A percentile compares a stretch with the other conserved stretches of the same genome.
Conservation (phyloP, 2,329 filamentous ascomycete genomes). For the Fusarium nisikadoi region DNA sequence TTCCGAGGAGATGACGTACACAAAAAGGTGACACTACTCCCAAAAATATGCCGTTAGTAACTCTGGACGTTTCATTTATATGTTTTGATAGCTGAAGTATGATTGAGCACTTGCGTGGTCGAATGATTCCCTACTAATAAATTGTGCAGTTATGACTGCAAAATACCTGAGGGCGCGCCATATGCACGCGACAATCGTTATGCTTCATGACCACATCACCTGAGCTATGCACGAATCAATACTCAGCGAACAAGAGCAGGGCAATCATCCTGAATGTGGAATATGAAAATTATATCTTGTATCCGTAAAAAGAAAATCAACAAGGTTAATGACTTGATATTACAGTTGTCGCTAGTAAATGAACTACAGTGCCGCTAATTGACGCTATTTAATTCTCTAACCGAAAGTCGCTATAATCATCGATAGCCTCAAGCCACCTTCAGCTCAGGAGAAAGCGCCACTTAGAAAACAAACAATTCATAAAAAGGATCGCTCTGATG, state of each 20-base stretch:
- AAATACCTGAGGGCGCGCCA: no score
- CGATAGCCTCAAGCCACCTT: background rate
- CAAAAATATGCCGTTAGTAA: accelerated
- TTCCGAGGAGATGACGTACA: background rate
- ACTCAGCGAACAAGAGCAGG: background rate
- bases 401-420: background rate
- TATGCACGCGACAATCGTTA: no score
- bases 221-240: no score
- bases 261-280: accelerated
- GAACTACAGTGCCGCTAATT: background rate
- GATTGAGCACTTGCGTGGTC: accelerated
- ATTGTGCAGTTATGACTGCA: background rate
- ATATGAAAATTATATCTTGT: background rate
- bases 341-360: accelerated
- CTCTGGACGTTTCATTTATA: accelerated
- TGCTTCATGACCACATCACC: no score
- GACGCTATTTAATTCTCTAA: background rate
- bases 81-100: accelerated
- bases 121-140: no score
- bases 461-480: background rate
- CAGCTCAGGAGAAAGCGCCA: background rate
- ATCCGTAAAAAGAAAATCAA: no score
- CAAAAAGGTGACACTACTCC: accelerated
- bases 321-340: background rate
- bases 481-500: accelerated